Base-by-base conservation (phyloP, 176 grass and related monocot species). In the Guadua angustifolia region DNA sequence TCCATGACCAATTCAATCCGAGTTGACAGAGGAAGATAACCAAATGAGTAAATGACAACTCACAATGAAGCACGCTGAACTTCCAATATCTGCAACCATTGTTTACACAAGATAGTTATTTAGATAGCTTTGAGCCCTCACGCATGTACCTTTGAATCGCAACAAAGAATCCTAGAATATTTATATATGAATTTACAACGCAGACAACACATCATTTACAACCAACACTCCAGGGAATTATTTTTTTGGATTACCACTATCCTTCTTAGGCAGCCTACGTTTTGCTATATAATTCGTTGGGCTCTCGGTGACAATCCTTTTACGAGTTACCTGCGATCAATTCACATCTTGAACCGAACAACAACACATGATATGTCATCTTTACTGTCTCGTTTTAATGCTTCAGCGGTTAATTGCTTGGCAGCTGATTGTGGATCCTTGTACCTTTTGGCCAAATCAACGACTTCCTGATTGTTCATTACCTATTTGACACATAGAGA, bases 321-420 rank as follows among this genome's bases (percentile, higher is more conserved):
- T 42, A n/a, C 16, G 35, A 50, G 59, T 74, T 12, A 11, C 73
- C 49, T 60, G 79, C 32, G 5, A 69, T 33, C 14, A 61, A 83
- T 80, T 91, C 74, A 92, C 52, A 59, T 33, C 83, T 90, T 95
- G 81, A 95, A 95, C 42, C 86, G 85, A 86, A 95, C 93, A 82
- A 95, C 93, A 14, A 95, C 83, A 9, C 93, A 95, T 67, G 93
- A 95, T 84, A 95, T 95, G 68, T 95, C 93, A 59, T 95, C 93
- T 86, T 95, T 95, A 74, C 90, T 95, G 4, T 95, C 88, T 90
- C 79, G 88, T 79, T 82, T 95, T 49, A 88, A 21, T 3, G 93
- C 93, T 78, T 92, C 90, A 0, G 76, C 66, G 0, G 70, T 84
- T 85, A 95, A 81, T 78, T 92, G 83, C 72, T 87, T 95, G 46